Conservation (phyloP, 257 asterid species). For the Mentha longifolia region DNA sequence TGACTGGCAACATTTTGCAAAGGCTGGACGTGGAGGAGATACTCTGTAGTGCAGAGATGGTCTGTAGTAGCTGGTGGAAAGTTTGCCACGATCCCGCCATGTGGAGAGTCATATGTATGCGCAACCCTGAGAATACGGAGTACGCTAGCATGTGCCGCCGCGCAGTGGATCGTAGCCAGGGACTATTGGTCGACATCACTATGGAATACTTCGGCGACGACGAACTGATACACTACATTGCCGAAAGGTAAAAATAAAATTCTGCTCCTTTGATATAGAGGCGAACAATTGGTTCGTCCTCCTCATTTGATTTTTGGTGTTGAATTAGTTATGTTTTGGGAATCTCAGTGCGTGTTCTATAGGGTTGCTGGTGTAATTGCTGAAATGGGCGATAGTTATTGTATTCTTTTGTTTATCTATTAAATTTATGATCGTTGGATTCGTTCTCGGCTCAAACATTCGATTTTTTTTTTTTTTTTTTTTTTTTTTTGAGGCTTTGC, state of each 20-base stretch:
- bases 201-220: conserved; percentile 31
- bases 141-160: conserved; percentile 32
- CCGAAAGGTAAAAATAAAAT: conserved; percentile 30
- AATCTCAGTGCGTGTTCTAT: background rate
- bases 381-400: too few relatives aligned
- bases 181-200: conserved; percentile 34
- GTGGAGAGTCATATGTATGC: too few relatives aligned
- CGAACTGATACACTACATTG: too few relatives aligned
- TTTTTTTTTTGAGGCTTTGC: too few relatives aligned
- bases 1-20: conserved; percentile 45
- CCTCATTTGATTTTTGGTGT: too few relatives aligned
- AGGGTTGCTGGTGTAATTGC: background rate
- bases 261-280: too few relatives aligned
- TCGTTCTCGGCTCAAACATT: too few relatives aligned
- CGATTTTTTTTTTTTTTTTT: too few relatives aligned
- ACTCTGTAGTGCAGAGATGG: conserved; percentile 45
- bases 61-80: conserved; percentile 45
- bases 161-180: conserved; percentile 49
- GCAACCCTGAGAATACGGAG: too few relatives aligned
- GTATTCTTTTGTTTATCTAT: too few relatives aligned
- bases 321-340: background rate
- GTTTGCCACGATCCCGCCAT: conserved; percentile 43
- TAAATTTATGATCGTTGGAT: too few relatives aligned
- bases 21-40: conserved; percentile 41
- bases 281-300: too few relatives aligned